phyloP scores from a whole-genome alignment of 495 filamentous ascomycete species.

The Penicillium coffeae region DNA sequence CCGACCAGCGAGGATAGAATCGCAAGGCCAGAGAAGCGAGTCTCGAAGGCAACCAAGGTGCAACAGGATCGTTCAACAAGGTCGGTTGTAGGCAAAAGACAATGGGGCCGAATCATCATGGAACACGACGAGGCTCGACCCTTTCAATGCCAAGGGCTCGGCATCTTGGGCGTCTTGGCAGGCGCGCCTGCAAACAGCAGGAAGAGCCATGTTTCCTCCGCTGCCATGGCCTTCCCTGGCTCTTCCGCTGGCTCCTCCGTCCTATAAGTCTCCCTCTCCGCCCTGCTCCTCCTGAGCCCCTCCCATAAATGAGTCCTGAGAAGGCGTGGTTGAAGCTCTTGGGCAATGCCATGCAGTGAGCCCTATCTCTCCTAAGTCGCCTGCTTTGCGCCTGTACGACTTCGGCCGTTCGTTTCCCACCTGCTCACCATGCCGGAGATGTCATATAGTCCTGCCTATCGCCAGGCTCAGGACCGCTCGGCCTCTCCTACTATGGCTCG shows the following conservation, averaged over 20 bases:
- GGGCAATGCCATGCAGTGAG: slow-evolving; percentile 38
- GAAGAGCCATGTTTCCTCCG: slow-evolving; percentile 19
- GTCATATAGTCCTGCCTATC: slow-evolving; percentile 40
- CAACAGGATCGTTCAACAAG: neutral
- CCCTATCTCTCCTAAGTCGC: slow-evolving; percentile 24
- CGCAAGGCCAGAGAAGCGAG: neutral
- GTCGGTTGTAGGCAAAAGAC: neutral
- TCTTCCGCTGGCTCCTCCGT: slow-evolving; percentile 29
- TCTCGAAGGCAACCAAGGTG: neutral
- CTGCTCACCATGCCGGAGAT: slow-evolving; percentile 29
- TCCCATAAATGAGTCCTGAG: slow-evolving; percentile 11
- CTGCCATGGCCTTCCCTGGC: slow-evolving; percentile 31
- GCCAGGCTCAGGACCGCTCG: slow-evolving; percentile 29
- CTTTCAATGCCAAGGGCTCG: slow-evolving; percentile 40
- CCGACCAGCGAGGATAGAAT: slow-evolving; percentile 3
- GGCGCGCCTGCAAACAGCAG: slow-evolving; percentile 26
- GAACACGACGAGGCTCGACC: slow-evolving; percentile 3
- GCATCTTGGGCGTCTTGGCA: slow-evolving; percentile 46
- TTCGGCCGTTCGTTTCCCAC: slow-evolving; percentile 8
- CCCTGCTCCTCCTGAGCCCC: slow-evolving; percentile 15
- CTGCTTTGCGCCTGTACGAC: slow-evolving; percentile 40
- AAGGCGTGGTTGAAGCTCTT: slow-evolving; percentile 22
- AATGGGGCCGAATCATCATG: neutral
- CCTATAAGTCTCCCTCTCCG: slow-evolving; percentile 33
- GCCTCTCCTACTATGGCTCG: slow-evolving; percentile 17